Evolutionary conservation across 805 yeast genomes (phyloP).

Genomic region (Spathaspora hagerdaliae): DNA sequence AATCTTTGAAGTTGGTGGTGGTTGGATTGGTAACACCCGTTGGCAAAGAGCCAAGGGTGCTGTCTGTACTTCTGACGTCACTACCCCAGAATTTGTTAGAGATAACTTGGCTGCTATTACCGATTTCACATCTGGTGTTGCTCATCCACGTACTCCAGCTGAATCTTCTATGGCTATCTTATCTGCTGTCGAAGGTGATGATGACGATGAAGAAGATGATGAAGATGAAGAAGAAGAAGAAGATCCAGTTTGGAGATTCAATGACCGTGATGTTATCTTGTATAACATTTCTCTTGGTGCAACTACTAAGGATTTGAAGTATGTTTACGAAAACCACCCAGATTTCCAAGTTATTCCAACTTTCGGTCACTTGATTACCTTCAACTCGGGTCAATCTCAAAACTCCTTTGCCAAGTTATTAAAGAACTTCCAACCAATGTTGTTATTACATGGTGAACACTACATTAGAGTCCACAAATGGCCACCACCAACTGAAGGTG

Average conservation of each 20-base stretch:
- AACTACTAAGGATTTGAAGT: conserved; percentile 66
- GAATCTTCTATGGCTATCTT: conserved; percentile 82
- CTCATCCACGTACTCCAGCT: conserved; percentile 56
- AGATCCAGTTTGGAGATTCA: conserved; percentile 51
- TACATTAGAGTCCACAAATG: conserved; percentile 70
- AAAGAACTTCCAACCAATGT: conserved; percentile 83
- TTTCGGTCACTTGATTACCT: conserved; percentile 84
- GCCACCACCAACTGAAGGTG: conserved; percentile 75
- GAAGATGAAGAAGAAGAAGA: conserved; percentile 37
- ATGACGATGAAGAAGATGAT: conserved; percentile 42
- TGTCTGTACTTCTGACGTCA: conserved; percentile 50
- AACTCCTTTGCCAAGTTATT: conserved; percentile 58
- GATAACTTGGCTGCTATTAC: conserved; percentile 64
- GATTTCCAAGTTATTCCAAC: conserved; percentile 86
- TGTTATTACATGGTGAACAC: conserved; percentile 93
- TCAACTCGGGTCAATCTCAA: conserved; percentile 57
- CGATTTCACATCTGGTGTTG: conserved; percentile 55
- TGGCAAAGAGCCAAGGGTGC: conserved; percentile 93
- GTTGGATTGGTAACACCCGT: conserved; percentile 93
- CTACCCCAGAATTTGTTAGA: conserved; percentile 66
- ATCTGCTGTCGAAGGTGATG: conserved; percentile 52
- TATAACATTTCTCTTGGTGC: conserved; percentile 93
- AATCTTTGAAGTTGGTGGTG: conserved; percentile 90
- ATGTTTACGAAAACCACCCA: conserved; percentile 69
- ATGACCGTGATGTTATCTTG: conserved; percentile 68